These are phyloP conservation scores for Physcomitrellopsis africana DNA, from an alignment of 225 moss, liverwort and hornwort species.

Conservation along the genomic window DNA sequence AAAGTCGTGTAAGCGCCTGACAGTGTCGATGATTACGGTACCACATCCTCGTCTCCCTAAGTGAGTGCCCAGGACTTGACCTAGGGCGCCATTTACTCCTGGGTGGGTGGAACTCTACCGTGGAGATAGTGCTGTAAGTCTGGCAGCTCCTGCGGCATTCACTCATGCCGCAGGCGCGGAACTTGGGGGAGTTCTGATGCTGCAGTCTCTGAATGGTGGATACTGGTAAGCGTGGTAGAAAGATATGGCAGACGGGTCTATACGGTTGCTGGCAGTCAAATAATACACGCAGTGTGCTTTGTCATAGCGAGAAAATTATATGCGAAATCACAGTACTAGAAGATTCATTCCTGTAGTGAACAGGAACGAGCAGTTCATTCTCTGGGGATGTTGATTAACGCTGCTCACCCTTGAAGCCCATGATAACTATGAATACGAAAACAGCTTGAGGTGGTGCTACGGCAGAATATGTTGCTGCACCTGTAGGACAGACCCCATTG, in stretches of 20 bases:
- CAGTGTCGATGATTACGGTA: not conserved
- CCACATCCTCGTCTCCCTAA: not conserved
- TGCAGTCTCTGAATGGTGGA: slow-evolving; percentile 28
- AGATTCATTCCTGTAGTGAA: not conserved
- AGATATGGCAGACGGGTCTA: slow-evolving; percentile 48
- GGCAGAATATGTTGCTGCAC: slow-evolving; percentile 31
- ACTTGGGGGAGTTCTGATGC: slow-evolving; percentile 20
- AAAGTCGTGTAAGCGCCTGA: no score
- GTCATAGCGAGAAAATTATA: no score
- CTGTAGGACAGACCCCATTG: slow-evolving; percentile 10
- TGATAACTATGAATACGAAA: not conserved
- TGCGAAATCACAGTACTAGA: not conserved
- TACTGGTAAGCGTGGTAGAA: slow-evolving; percentile 40
- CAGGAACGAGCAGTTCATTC: not conserved
- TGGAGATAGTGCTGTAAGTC: slow-evolving; percentile 22
- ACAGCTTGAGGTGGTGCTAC: slow-evolving; percentile 7
- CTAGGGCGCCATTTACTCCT: slow-evolving; percentile 18
- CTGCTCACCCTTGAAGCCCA: slow-evolving; percentile 7
- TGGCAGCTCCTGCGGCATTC: slow-evolving; percentile 28
- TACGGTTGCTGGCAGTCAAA: slow-evolving; percentile 6
- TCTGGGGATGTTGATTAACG: not conserved
- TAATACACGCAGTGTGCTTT: not conserved
- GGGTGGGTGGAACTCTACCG: slow-evolving; percentile 5
- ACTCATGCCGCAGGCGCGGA: slow-evolving; percentile 3
- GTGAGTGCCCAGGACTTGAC: slow-evolving; percentile 34